Conservation (phyloP, 1,139 yeast genomes). For the Citeromyces siamensis region DNA sequence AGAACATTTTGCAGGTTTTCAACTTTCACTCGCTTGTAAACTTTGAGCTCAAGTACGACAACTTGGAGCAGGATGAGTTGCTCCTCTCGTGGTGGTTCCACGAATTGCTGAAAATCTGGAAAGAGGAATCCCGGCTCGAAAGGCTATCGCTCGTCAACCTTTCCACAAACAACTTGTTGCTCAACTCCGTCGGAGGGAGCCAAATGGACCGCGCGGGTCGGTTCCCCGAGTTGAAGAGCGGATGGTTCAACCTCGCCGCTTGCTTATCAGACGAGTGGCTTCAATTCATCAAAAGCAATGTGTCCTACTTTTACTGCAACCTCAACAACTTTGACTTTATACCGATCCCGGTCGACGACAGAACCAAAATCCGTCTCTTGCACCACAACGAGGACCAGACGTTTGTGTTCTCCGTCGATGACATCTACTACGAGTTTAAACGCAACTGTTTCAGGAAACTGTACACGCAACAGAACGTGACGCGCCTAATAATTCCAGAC, state of each 20-base stretch:
- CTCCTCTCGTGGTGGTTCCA: background rate
- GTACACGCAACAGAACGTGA: constrained; percentile 9
- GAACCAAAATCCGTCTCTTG: background rate
- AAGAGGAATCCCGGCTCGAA: background rate
- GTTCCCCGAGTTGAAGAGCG: background rate
- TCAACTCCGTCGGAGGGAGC: constrained; percentile 1
- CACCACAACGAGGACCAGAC: background rate
- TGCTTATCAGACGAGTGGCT: background rate
- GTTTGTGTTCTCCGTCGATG: background rate
- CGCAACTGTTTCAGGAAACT: constrained; percentile 9
- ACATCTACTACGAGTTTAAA: constrained; percentile 7
- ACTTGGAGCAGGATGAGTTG: background rate
- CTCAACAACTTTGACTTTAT: constrained; percentile 1
- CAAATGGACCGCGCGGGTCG: background rate
- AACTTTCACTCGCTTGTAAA: background rate
- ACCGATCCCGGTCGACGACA: background rate
- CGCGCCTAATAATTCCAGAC: constrained; percentile 16
- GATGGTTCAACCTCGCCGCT: background rate
- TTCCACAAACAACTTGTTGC: background rate
- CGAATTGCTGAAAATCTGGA: background rate
- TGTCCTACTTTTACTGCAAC: constrained; percentile 3
- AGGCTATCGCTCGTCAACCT: background rate
- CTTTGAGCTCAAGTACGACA: background rate
- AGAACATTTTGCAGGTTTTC: background rate
- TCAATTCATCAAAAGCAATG: background rate